These are phyloP conservation scores for Stellera chamaejasme DNA, from an alignment of 345 rosid species.

Conservation along the genomic window DNA sequence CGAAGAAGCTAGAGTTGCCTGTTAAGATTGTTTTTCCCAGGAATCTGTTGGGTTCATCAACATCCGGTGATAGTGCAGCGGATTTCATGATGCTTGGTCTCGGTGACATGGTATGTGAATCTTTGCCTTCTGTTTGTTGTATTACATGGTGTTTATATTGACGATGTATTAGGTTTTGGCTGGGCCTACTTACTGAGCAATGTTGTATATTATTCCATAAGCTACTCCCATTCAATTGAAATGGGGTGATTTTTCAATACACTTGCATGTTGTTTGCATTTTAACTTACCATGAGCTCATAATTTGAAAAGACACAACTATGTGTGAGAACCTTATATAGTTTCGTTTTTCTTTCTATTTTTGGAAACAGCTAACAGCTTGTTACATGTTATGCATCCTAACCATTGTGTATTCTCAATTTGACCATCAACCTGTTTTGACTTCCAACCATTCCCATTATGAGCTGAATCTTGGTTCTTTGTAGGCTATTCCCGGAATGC, in stretches of 20 bases:
- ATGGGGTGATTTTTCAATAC: background rate
- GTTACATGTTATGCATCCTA: too few species aligned
- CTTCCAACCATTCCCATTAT: background rate
- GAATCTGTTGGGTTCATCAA: slow-evolving; percentile 66
- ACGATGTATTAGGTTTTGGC: background rate
- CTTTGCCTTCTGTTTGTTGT: slow-evolving; percentile 6
- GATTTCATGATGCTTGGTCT: slow-evolving; percentile 99
- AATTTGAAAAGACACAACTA: too few species aligned
- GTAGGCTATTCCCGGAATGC: slow-evolving; percentile 97
- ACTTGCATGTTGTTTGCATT: too few species aligned
- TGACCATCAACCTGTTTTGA: too few species aligned
- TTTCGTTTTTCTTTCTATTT: too few species aligned
- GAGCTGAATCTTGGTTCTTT: background rate
- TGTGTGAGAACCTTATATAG: too few species aligned
- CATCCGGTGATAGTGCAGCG: slow-evolving; percentile 48
- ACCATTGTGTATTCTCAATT: too few species aligned
- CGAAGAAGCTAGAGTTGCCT: slow-evolving; percentile 90
- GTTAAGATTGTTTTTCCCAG: slow-evolving; percentile 88
- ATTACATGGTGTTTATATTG: slow-evolving; percentile 4
- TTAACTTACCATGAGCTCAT: too few species aligned
- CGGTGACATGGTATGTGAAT: slow-evolving; percentile 84
- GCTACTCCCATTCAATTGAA: background rate
- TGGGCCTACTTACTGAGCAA: background rate
- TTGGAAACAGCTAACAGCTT: too few species aligned
- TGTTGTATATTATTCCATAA: background rate